A percentile compares a stretch with the other conserved stretches of the same genome.
Evolutionary conservation across 371 early-diverging fungal species (phyloP).

Genomic region (Mortierella sp.): DNA sequence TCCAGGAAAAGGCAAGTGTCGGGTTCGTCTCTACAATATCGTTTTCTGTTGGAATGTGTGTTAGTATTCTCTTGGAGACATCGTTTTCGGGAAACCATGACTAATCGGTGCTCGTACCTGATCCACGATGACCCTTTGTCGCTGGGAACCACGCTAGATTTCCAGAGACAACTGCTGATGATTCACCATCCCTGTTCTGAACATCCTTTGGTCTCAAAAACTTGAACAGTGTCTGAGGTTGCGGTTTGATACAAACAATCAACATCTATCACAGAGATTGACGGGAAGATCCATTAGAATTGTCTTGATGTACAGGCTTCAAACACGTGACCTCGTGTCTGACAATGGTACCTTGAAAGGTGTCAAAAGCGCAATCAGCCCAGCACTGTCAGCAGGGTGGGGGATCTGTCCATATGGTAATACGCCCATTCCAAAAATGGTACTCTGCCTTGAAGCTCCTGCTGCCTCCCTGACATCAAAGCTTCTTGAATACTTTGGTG

Average conservation of each 20-base stretch:
- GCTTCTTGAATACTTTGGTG: constrained; percentile 44
- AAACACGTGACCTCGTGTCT: neutral
- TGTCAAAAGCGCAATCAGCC: constrained; percentile 78
- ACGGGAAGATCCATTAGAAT: neutral
- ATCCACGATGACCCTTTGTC: constrained; percentile 52
- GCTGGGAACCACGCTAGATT: constrained; percentile 74
- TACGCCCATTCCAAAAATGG: constrained; percentile 77
- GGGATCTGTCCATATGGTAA: constrained; percentile 71
- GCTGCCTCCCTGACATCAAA: constrained; percentile 23
- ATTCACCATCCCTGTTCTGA: constrained; percentile 34
- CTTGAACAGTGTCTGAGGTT: constrained; percentile 77
- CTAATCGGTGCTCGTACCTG: constrained; percentile 20
- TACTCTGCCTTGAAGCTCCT: constrained; percentile 59
- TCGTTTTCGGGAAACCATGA: too few relatives aligned
- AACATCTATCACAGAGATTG: constrained; percentile 61
- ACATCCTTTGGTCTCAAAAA: constrained; percentile 63
- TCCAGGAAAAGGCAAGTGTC: constrained; percentile 74
- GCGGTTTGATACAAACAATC: constrained; percentile 79
- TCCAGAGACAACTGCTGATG: constrained; percentile 61
- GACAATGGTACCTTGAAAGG: constrained; percentile 70
- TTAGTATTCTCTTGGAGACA: too few relatives aligned
- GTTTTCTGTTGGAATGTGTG: constrained; percentile 10
- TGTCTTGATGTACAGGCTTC: neutral
- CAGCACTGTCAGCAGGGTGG: constrained; percentile 73
- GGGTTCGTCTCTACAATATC: constrained; percentile 60